Percentiles rank a stretch among this genome's conserved stretches.
Evolutionary conservation across 805 yeast species (phyloP).

Genomic region (Cyberlindnera suaveolens): DNA sequence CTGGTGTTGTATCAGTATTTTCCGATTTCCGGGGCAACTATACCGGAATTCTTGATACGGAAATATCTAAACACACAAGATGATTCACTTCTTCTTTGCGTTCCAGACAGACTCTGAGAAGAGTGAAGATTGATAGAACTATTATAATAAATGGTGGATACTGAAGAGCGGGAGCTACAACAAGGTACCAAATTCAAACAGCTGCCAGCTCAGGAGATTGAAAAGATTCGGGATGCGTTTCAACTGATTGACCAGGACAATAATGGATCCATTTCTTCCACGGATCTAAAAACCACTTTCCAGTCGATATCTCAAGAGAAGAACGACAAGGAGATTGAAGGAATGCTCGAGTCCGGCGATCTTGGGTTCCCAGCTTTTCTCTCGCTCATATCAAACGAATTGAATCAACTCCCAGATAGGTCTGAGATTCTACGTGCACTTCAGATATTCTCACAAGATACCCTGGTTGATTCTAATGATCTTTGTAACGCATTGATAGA

Average conservation of each 20-base stretch:
- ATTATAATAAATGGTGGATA: background rate
- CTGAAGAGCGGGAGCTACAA: background rate
- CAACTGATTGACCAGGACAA: constrained; percentile 76
- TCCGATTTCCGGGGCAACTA: background rate
- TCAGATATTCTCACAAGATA: constrained; percentile 39
- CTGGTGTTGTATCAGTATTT: background rate
- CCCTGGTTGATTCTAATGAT: constrained; percentile 41
- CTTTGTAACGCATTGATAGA: constrained; percentile 44
- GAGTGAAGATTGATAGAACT: too few relatives aligned
- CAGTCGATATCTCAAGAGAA: constrained; percentile 44
- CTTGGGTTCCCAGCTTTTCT: constrained; percentile 56
- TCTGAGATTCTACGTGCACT: constrained; percentile 55
- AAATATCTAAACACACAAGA: too few relatives aligned
- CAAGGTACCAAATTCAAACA: constrained; percentile 22
- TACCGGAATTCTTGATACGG: too few relatives aligned
- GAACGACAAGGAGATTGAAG: constrained; percentile 34
- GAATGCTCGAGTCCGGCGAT: constrained; percentile 36
- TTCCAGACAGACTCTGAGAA: too few relatives aligned
- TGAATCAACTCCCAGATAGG: constrained; percentile 45
- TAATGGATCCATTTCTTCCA: constrained; percentile 54
- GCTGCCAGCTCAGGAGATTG: constrained; percentile 58
- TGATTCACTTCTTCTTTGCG: too few relatives aligned
- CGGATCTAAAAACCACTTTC: constrained; percentile 51
- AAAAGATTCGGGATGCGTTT: constrained; percentile 67
- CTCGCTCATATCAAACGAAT: constrained; percentile 51